Evolutionary conservation across 345 rosid species (phyloP), one percentile per base, ranked within the genome.

Genomic region (Rhizophora mangle): DNA sequence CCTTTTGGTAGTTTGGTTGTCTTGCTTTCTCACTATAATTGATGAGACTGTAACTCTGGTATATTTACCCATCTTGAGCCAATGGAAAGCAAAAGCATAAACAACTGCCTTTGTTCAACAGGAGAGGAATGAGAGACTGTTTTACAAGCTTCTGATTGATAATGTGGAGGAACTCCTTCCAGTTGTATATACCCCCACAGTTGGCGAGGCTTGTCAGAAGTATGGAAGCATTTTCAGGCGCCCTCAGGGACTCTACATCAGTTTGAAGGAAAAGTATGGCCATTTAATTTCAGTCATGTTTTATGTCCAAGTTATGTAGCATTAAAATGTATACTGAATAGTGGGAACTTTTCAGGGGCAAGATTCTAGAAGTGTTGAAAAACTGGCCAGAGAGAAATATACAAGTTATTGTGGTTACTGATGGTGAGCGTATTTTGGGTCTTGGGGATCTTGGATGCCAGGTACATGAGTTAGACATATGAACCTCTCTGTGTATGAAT

Each of bases 391-490:
- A 94, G 79, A 88, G 87, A 73, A 86, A 80, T 37, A 86, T 94
- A 78, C 97, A 94, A 73, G 99, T 94, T 67, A 94, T 94, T 79
- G 99, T 94, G 60, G 99, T 92, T 20, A 94, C 98, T 6, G 98
- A 94, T 60, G 99, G 99, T 75, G 98, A 91, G 80, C 87, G 97
- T 13, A 94, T 94, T 60, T 72, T 94, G 53, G 98, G 98, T 54
- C 98, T 94, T 59, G 97, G 98, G 8, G 98, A 94, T 81, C 98
- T 94, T 79, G 99, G 99, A 67, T 94, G 99, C 79, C 99, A 94
- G 96, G 98, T 93, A 86, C 71, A 10, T 31, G 54, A 60, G 9
- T 57, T 68, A 20, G 63, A 76, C 7, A 36, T 7, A 21, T 34
- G 18, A 34, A 30, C 43, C 8, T 62, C 62, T 59, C 60, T 47